Base-by-base conservation (phyloP, 371 early-diverging fungal genomes). In the Mortierella sp. region DNA sequence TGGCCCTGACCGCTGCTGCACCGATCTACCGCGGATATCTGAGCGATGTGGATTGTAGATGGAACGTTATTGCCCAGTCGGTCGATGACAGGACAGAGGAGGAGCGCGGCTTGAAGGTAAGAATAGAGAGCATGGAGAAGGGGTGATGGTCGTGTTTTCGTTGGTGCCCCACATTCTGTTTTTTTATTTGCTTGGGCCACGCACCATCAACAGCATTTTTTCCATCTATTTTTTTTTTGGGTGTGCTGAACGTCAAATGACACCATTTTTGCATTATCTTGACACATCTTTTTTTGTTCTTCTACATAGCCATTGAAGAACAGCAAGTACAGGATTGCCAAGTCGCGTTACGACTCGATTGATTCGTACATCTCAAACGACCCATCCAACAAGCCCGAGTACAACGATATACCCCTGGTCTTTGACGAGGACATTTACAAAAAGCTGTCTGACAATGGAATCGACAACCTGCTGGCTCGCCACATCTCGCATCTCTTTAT, bases 401-500 rank as follows among this genome's bases (percentile, higher is more conserved):
- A 99, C 92, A 99, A 99, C 85, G 99, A 99, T 88, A 90, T 99
- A 51, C 89, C 94, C 75, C 89, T 97, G 54, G 96, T 96, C 0
- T 94, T 96, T 76, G 98, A 99, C 88, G 74, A 92, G 79, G 93
- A 95, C 18, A 95, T 97, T 27, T 95, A 94, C 84, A 84, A 93
- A 68, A 91, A 89, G 68, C 90, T 99, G 72, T 82, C 91, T 60
- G 90, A 93, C 18, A 92, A 91, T 48, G 95, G 91, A 12, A 93
- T 99, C 38, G 99, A 99, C 88, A 95, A 96, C 51, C 88, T 93
- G 76, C 90, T 99, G 71, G 98, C 99, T 32, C 93, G 91, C 65
- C 99, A 99, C 90, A 91, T 99, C 80, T 93, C 99, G 0, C 99
- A 99, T 88, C 90, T 99, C 77, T 99, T 99, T 84, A 98, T 99